Conservation (phyloP, 1,139 yeast genomes). For the Geotrichum reessii region DNA sequence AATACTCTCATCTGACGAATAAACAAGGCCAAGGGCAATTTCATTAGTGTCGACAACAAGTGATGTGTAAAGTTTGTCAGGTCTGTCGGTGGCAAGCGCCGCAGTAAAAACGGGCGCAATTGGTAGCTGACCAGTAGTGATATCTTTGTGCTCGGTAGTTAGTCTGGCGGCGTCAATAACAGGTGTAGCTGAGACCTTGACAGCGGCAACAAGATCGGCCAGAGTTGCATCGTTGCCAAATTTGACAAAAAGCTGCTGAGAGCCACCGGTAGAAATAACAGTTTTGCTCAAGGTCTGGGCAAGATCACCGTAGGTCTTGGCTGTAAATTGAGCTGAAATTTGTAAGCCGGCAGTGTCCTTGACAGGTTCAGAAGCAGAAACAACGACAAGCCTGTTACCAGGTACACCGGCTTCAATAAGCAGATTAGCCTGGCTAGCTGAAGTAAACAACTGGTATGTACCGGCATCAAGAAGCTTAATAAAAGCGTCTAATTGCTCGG, state of each 20-base stretch:
- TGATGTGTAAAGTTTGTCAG: constrained; percentile 81
- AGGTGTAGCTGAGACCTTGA: constrained; percentile 44
- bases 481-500: constrained; percentile 40
- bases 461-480: constrained; percentile 65
- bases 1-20: constrained; percentile 79
- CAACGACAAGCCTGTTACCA: constrained; percentile 47
- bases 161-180: constrained; percentile 43
- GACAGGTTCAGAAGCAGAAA: constrained; percentile 24
- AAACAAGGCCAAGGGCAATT: constrained; percentile 80
- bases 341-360: constrained; percentile 22
- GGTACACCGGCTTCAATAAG: constrained; percentile 55
- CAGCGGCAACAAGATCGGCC: constrained; percentile 24
- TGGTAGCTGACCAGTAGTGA: constrained; percentile 34
- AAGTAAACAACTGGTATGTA: constrained; percentile 48
- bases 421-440: constrained; percentile 35
- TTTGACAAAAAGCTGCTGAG: constrained; percentile 41
- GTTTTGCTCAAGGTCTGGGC: constrained; percentile 22
- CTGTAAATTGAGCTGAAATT: constrained; percentile 30
- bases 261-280: constrained; percentile 39
- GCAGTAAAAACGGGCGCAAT: constrained; percentile 51
- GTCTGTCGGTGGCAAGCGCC: constrained; percentile 69
- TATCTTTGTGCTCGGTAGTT: constrained; percentile 39
- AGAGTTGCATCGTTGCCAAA: constrained; percentile 21
- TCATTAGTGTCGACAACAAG: constrained; percentile 66
- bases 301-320: constrained; percentile 14